Evolutionary conservation across 2,329 filamentous ascomycete species (phyloP).

Genomic region (Gliomastix tumulicola): DNA sequence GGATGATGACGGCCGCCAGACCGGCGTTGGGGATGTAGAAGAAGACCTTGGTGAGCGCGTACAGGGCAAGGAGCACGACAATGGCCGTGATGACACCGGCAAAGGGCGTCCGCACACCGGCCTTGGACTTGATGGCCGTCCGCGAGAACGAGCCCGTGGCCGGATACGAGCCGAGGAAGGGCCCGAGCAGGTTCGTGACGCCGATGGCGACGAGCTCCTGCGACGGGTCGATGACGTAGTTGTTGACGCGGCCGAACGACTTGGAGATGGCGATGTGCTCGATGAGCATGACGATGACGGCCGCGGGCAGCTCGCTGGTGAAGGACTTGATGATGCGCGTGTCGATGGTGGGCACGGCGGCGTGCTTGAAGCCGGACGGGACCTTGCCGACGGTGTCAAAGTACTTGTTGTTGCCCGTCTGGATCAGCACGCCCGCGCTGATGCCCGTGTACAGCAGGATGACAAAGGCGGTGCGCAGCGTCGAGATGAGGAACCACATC

Average conservation of each 20-base stretch:
- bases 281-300: slow-evolving; percentile 71
- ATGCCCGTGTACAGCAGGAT: slow-evolving; percentile 76
- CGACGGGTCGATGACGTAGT: slow-evolving; percentile 73
- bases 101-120: slow-evolving; percentile 79
- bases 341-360: slow-evolving; percentile 58
- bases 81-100: slow-evolving; percentile 79
- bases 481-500: slow-evolving; percentile 71
- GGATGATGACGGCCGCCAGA: slow-evolving; percentile 80
- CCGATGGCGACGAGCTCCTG: slow-evolving; percentile 76
- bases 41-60: slow-evolving; percentile 76
- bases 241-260: slow-evolving; percentile 74
- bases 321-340: slow-evolving; percentile 54
- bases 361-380: slow-evolving; percentile 67
- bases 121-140: slow-evolving; percentile 92
- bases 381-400: slow-evolving; percentile 63
- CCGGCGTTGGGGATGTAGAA: slow-evolving; percentile 78
- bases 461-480: slow-evolving; percentile 72
- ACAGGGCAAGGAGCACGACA: slow-evolving; percentile 77
- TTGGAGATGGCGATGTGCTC: slow-evolving; percentile 81
- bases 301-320: slow-evolving; percentile 59
- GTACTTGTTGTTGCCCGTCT: slow-evolving; percentile 45
- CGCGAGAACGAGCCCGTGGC: slow-evolving; percentile 87
- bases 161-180: slow-evolving; percentile 77
- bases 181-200: slow-evolving; percentile 65
- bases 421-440: slow-evolving; percentile 62